phyloP scores from a whole-genome alignment of 306 rosid species.

The Sindora glabra region DNA sequence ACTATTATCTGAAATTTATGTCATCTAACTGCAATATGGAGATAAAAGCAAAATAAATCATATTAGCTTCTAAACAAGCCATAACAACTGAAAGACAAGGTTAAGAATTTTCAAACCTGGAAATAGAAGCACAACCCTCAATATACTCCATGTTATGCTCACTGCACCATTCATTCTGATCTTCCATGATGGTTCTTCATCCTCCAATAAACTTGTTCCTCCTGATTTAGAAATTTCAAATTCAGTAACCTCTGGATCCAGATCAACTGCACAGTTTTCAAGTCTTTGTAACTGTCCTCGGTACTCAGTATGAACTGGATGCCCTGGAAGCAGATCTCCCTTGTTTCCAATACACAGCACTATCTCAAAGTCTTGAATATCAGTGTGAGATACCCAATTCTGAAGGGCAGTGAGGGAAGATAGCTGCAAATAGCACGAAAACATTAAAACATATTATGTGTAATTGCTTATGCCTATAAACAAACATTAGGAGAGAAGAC shows the following conservation, averaged over 20 bases:
- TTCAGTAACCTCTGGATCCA: constrained; percentile 27
- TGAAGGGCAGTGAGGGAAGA: constrained; percentile 54
- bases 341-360: constrained; percentile 83
- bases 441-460: background rate
- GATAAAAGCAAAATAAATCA: background rate
- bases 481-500: background rate
- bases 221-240: constrained; percentile 77
- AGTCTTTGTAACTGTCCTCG: constrained; percentile 48
- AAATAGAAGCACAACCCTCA: constrained; percentile 77
- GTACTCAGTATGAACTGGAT: constrained; percentile 75
- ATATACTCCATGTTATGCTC: constrained; percentile 70
- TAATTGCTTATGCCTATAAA: background rate
- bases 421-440: constrained; percentile 41
- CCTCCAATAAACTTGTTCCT: constrained; percentile 70
- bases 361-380: constrained; percentile 66
- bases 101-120: constrained; percentile 76
- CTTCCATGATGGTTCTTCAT: constrained; percentile 43
- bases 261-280: constrained; percentile 36
- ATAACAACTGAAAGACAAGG: constrained; percentile 7
- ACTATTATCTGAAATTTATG: background rate
- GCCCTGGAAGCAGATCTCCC: constrained; percentile 69
- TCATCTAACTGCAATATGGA: background rate
- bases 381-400: constrained; percentile 57
- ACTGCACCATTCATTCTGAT: constrained; percentile 64
- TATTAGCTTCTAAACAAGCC: background rate